phyloP scores from a whole-genome alignment of 345 rosid genomes.

The Citrus sp. region DNA sequence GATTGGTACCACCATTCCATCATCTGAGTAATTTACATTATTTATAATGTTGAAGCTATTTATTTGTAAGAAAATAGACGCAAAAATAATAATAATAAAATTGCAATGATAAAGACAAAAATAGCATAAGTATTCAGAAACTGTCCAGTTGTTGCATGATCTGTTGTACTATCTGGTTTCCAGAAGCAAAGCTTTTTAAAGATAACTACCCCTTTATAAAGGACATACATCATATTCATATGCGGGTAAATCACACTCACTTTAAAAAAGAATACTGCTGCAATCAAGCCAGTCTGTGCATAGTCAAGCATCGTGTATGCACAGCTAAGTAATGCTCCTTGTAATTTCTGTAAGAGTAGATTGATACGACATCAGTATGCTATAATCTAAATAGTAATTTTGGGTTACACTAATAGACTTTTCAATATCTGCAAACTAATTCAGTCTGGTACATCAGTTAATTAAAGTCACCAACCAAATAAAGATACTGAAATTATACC shows the following conservation, averaged over 20 bases:
- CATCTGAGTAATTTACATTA: constrained; percentile 50
- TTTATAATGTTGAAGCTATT: not conserved
- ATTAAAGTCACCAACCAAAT: not conserved
- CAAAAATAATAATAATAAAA: not conserved
- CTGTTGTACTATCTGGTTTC: not conserved
- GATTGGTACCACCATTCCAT: constrained; percentile 99
- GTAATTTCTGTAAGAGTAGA: constrained; percentile 49
- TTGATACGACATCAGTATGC: constrained; percentile 2
- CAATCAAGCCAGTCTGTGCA: constrained; percentile 94
- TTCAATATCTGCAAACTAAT: not conserved
- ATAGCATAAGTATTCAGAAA: not conserved
- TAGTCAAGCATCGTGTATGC: constrained; percentile 82
- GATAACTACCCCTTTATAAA: constrained; percentile 1
- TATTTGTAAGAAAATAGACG: not conserved
- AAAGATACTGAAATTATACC: constrained; percentile 38
- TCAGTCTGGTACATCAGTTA: not conserved
- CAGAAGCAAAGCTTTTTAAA: not conserved
- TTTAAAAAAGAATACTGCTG: constrained; percentile 93
- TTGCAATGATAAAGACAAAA: not conserved
- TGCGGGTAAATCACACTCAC: constrained; percentile 42
- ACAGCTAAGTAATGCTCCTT: constrained; percentile 85
- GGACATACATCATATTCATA: not conserved
- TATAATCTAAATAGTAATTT: constrained; percentile 12
- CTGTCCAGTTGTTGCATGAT: not conserved
- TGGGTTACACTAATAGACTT: constrained; percentile 10